Evolutionary conservation across 1,139 yeast genomes (phyloP), one percentile per base, ranked within the genome.

Genomic region (Kurtzmaniella quercitrusa): DNA sequence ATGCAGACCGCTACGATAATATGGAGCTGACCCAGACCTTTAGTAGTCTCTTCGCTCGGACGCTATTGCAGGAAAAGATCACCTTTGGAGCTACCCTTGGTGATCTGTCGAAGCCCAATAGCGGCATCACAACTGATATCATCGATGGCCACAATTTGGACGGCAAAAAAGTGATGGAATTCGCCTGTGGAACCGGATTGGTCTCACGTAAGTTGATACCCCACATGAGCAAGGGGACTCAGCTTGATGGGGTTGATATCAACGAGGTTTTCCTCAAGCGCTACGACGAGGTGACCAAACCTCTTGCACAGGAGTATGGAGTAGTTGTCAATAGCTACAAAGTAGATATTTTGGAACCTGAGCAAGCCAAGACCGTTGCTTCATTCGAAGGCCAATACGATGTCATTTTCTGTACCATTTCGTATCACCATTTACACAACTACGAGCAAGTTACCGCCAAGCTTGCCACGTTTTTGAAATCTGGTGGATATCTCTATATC

Each of bases 171-270:
- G 37, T 65, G 21, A 46, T 73, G 46, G 77, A 73, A 51, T 72
- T 73, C 52, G 77, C 76, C 1, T 72, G 77, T 50, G 77, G 78
- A 1, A 64, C 75, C 0, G 78, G 77, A 0, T 45, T 68, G 15
- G 59, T 69, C 14, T 60, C 70, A 1, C 53, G 58, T 45, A 55
- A 55, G 18, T 46, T 71, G 19, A 58, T 56, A 2, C 69, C 70
- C 1, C 46, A 44, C 5, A 51, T 53, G 3, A 46, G 48, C 9
- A 41, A 43, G 6, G 45, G 46, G 3, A 48, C 59, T 5, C 60
- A 60, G 36, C 46, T 68, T 9, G 53, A 59, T 3, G 77, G 77
- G 0, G 50, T 71, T 17, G 78, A 73, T 46, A 65, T 73, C 44
- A 70, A 66, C 44, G 51, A 55, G 12, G 51, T 49, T 9, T 61